Base-by-base conservation (phyloP, 805 yeast species). In the Yarrowia bubula region DNA sequence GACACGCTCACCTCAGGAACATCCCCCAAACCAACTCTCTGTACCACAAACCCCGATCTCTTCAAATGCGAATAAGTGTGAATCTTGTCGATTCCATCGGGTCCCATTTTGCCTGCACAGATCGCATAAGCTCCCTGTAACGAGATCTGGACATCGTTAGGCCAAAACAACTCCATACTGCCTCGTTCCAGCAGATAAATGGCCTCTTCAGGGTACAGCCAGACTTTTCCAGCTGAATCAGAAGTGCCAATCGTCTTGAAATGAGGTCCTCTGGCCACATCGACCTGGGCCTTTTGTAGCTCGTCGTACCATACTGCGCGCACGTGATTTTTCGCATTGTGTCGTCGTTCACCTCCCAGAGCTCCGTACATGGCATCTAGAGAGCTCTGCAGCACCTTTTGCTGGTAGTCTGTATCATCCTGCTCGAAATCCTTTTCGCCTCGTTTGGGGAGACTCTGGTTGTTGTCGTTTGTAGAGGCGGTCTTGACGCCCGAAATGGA, bases 381-480 rank as follows among this genome's bases (percentile, higher is more conserved):
- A 10, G 93, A 84, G 31, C 78, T 78, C 10, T 77, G 75, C 4
- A 92, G 78, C 15, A 77, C 74, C 4, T 72, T 66, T 4, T 70
- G 73, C 72, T 89, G 95, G 6, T 78, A 72, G 6, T 71, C 69
- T 0, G 92, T 86, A 0, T 90, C 91, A 72, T 88, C 93, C 0
- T 96, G 96, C 67, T 86, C 96, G 69, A 85, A 89, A 69, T 90
- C 96, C 73, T 92, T 92, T 66, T 86, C 92, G 1, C 97, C 96
- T 67, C 93, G 77, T 69, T 85, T 88, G 2, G 92, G 92, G 1
- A 86, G 44, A 10, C 60, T 53, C 22, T 41, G 44, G 22, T 14
- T 14, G 33, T 46, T 14, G 38, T 51, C 33, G 8, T 8, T 31
- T 5, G 35, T 4, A 1, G 28, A 22, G 33, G n/a, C 3, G 41